Base-by-base conservation (phyloP, 805 yeast species). In the Suhomyces xylopsoci region DNA sequence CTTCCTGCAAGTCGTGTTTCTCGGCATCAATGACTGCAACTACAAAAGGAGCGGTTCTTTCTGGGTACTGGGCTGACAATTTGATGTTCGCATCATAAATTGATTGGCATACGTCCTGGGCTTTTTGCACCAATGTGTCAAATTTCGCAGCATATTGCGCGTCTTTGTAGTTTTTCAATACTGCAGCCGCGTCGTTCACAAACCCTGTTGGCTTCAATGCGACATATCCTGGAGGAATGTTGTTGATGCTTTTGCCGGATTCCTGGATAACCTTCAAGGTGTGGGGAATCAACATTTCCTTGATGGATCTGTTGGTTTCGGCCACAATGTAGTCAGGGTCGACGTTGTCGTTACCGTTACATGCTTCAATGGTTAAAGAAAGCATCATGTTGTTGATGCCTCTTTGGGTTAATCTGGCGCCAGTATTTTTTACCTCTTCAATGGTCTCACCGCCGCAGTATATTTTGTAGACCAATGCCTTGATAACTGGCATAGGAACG, bases 161-260 rank as follows among this genome's bases (percentile, higher is more conserved):
- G 10, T 87, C 82, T 22, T 73, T 59, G 70, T 73, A 88, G 71
- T 89, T 77, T 54, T 78, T 75, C 62, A 92, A 77, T 8, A 88
- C 88, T 19, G 82, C 78, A 12, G 88, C 87, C 2, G 97, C 96
- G 66, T 88, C 81, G 36, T 81, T 76, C 53, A 89, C 83, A 58
- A 93, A 78, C 2, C 97, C 98, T 24, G 97, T 89, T 47, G 98
- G 97, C 73, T 92, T 92, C 64, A 92, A 76, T 2, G 97, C 98
- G 52, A 90, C 88, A 69, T 90, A 92, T 24, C 97, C 97, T 2
- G 97, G 90, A 8, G 96, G 91, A 30, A 93, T 82, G 14, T 82
- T 77, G 66, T 88, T 86, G 58, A 86, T 73, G 57, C 78, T 77
- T 50, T 68, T 69, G 5, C 74, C 74, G 5, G 72, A 62, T 43